Conservation (phyloP, 2,329 filamentous ascomycete species). For the Madurella fahalii region DNA sequence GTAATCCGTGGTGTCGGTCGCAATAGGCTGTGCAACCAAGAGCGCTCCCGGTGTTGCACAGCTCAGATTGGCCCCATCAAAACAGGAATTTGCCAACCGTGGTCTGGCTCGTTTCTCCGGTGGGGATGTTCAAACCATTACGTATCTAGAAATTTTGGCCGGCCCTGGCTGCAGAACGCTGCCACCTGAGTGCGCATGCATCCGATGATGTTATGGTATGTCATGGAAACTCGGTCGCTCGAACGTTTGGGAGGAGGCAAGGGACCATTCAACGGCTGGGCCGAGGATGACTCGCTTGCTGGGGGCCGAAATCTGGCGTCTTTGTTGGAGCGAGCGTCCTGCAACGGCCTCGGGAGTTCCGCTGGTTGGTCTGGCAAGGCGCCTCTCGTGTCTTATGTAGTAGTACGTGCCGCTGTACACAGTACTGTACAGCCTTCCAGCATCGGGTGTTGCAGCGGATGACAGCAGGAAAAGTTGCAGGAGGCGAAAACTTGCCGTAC, state of each 20-base stretch:
- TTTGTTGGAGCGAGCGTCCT: background rate
- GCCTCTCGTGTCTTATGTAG: background rate
- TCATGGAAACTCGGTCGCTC: constrained; percentile 25
- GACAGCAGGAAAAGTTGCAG: background rate
- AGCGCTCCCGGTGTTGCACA: background rate
- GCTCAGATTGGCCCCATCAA: no score
- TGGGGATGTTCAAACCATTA: constrained; percentile 21
- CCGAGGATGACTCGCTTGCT: background rate
- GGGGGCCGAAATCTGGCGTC: constrained; percentile 5
- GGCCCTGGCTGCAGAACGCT: constrained; percentile 4
- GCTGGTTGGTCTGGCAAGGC: no score
- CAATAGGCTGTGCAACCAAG: background rate
- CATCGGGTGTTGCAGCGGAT: background rate
- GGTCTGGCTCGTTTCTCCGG: background rate
- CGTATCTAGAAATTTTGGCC: constrained; percentile 10
- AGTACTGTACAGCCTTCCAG: no score
- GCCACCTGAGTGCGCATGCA: constrained; percentile 14
- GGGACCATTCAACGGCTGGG: constrained; percentile 2
- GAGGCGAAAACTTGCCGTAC: background rate
- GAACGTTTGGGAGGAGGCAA: constrained; percentile 14
- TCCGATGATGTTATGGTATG: constrained; percentile 27
- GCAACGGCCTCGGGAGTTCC: background rate
- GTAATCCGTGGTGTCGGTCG: no score
- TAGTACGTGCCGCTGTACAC: background rate
- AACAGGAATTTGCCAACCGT: background rate